phyloP scores from a whole-genome alignment of 768 basidiomycete species.

The Boletus tomentosulus region DNA sequence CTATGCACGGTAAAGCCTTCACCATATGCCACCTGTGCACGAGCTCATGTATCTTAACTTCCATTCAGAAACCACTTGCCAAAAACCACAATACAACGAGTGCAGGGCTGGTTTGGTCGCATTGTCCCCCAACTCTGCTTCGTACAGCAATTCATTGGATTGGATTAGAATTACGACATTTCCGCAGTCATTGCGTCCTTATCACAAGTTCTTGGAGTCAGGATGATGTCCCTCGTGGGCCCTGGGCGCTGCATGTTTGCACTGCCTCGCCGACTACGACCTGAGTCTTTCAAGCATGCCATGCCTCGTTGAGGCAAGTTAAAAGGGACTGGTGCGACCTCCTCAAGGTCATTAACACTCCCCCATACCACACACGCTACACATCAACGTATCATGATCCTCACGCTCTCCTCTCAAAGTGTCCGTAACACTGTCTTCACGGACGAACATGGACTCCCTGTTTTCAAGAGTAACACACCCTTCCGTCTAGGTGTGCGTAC shows the following conservation, averaged over 20 bases:
- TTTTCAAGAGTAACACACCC: slow-evolving; percentile 26
- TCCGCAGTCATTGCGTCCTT: neutral
- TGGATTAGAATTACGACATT: neutral
- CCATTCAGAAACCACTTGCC: neutral
- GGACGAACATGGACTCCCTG: slow-evolving; percentile 23
- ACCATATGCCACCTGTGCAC: neutral
- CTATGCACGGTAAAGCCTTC: neutral
- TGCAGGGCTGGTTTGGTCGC: neutral
- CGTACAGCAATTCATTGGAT: neutral
- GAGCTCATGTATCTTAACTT: neutral
- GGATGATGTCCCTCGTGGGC: no score
- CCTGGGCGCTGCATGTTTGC: neutral
- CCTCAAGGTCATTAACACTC: neutral
- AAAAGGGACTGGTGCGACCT: neutral
- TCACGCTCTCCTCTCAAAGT: slow-evolving; percentile 23
- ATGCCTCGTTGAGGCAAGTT: neutral
- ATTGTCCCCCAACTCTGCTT: neutral
- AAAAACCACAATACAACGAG: neutral
- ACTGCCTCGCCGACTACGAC: neutral
- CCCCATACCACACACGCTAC: neutral
- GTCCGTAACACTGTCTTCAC: slow-evolving; percentile 27
- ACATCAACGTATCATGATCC: slow-evolving; percentile 15
- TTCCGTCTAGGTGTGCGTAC: slow-evolving; percentile 14
- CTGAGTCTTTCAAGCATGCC: neutral
- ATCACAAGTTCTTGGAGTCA: no score